Conservation (phyloP, 257 asterid species). For the Rauvolfia tetraphylla region DNA sequence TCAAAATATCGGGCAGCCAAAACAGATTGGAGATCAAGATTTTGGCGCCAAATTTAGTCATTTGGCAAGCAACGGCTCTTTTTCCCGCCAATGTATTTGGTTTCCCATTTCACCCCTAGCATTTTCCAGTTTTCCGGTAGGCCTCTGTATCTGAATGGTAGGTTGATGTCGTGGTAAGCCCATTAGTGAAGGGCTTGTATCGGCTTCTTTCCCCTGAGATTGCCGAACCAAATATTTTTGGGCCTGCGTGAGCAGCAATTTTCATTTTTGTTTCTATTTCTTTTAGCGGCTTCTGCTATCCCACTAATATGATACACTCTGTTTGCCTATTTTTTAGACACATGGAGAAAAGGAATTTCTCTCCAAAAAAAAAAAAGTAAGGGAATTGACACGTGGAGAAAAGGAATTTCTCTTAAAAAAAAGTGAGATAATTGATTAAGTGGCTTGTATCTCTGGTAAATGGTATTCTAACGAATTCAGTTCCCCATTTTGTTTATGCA, state of each 20-base stretch:
- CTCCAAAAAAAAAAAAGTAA: too few relatives aligned
- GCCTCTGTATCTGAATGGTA: background rate
- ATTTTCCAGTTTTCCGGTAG: background rate
- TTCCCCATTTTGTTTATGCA: too few relatives aligned
- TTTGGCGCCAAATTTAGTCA: constrained; percentile 56
- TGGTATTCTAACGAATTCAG: too few relatives aligned
- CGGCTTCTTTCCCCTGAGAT: background rate
- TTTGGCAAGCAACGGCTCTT: constrained; percentile 63
- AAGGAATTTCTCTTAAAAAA: too few relatives aligned
- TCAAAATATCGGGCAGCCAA: constrained; percentile 35
- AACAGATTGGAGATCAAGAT: constrained; percentile 11
- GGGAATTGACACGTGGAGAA: too few relatives aligned
- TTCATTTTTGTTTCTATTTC: too few relatives aligned
- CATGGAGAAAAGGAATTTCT: background rate
- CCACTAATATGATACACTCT: too few relatives aligned
- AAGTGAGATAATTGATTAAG: too few relatives aligned
- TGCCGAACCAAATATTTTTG: background rate
- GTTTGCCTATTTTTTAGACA: background rate
- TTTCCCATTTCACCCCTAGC: constrained; percentile 11
- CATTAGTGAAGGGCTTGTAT: background rate
- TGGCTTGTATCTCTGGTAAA: too few relatives aligned
- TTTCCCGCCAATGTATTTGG: constrained; percentile 42
- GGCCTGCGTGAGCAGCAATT: background rate
- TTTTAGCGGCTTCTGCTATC: too few relatives aligned
- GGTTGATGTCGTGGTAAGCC: background rate